A percentile compares a stretch with the other conserved stretches of the same genome.
phyloP scores from a whole-genome alignment of 1,284 basidiomycete genomes.

The Amylostereum areolatum region DNA sequence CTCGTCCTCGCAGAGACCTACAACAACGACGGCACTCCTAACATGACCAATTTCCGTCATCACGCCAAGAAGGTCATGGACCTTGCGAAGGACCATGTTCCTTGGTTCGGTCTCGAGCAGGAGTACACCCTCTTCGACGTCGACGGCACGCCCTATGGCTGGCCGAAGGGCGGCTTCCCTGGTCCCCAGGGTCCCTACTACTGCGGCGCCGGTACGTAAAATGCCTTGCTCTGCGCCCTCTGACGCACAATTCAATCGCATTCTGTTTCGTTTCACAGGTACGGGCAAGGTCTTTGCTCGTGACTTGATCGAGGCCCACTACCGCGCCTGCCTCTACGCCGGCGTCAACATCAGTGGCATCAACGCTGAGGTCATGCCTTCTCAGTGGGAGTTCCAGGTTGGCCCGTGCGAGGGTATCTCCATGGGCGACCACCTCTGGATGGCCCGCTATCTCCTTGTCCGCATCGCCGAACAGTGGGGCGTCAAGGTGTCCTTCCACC shows the following conservation, averaged over 20 bases:
- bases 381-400: conserved; percentile 99
- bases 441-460: conserved; percentile 90
- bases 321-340: conserved; percentile 94
- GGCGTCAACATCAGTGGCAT: conserved; percentile 99
- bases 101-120: conserved; percentile 99
- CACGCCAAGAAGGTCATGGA: conserved; percentile 93
- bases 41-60: conserved; percentile 94
- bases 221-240: conserved; percentile 10
- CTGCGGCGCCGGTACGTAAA: conserved; percentile 89
- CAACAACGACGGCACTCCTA: conserved; percentile 98
- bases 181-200: conserved; percentile 99
- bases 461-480: conserved; percentile 98
- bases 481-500: conserved; percentile 98
- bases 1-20: conserved; percentile 95
- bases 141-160: conserved; percentile 90
- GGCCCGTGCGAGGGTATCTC: conserved; percentile 96
- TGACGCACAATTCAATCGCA: conserved; percentile 3
- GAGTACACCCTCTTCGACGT: conserved; percentile 98
- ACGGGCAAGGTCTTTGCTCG: conserved; percentile 97
- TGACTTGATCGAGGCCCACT: conserved; percentile 99
- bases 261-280: conserved; percentile 37
- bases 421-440: conserved; percentile 99
- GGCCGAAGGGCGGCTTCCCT: conserved; percentile 99
- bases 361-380: conserved; percentile 99
- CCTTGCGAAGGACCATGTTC: conserved; percentile 70